Evolutionary conservation across 768 basidiomycete species (phyloP).

Genomic region (Trametes cinnabarina): DNA sequence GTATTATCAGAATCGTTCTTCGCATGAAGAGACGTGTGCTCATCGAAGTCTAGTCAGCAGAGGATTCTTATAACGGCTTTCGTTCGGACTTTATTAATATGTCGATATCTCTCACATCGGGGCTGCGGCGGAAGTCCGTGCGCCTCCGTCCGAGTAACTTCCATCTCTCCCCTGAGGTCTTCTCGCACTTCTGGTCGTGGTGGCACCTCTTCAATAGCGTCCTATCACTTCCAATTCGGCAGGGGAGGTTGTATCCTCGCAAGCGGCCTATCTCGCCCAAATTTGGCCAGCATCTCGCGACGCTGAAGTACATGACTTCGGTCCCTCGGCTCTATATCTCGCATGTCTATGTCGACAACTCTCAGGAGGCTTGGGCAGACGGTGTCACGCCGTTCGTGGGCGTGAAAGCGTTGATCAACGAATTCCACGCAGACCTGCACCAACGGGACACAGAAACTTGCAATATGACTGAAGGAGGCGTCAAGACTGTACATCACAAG

Average conservation of each 20-base stretch:
- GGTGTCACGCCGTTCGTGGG: conserved; percentile 82
- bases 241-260: conserved; percentile 77
- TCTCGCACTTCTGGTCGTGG: conserved; percentile 92
- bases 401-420: conserved; percentile 77
- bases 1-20: conserved; percentile 38
- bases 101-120: conserved; percentile 79
- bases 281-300: conserved; percentile 83
- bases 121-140: conserved; percentile 38
- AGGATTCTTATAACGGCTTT: conserved; percentile 84
- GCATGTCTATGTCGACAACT: conserved; percentile 84
- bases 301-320: conserved; percentile 84
- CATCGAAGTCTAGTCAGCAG: conserved; percentile 34
- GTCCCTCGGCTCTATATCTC: conserved; percentile 79
- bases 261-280: conserved; percentile 74
- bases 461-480: conserved; percentile 54
- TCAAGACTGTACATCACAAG: conserved; percentile 67
- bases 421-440: conserved; percentile 88
- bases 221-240: conserved; percentile 80
- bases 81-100: conserved; percentile 94
- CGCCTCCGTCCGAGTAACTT: conserved; percentile 54
- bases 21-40: background rate
- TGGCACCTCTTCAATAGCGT: conserved; percentile 80
- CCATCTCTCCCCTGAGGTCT: conserved; percentile 81
- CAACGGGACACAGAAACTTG: conserved; percentile 82
- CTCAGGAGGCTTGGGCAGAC: conserved; percentile 73